Conservation (phyloP, 208 protist genomes). For the Trypanosoma rangeli region DNA sequence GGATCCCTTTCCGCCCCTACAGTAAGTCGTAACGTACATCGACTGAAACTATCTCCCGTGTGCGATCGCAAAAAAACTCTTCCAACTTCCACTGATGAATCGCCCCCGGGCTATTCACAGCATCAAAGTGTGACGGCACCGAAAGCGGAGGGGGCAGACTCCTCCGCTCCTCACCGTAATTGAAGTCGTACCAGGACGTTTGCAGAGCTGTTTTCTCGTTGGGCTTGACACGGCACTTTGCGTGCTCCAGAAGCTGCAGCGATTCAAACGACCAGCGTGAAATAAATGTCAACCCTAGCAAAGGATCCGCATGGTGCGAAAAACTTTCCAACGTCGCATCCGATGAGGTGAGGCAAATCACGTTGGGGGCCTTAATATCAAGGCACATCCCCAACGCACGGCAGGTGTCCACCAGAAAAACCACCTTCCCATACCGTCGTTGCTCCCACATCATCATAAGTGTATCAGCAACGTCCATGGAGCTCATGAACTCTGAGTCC, state of each 20-base stretch:
- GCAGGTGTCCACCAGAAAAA: slow-evolving; percentile 97
- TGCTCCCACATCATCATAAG: slow-evolving; percentile 95
- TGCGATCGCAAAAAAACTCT: slow-evolving; percentile 66
- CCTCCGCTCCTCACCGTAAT: slow-evolving; percentile 44
- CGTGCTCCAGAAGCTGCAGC: slow-evolving; percentile 59
- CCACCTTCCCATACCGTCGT: slow-evolving; percentile 89
- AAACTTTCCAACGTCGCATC: slow-evolving; percentile 59
- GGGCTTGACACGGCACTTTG: slow-evolving; percentile 43
- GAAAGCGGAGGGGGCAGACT: slow-evolving; percentile 16
- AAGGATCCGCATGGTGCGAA: slow-evolving; percentile 69
- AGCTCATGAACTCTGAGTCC: slow-evolving; percentile 91
- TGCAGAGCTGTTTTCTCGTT: slow-evolving; percentile 39
- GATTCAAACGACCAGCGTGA: slow-evolving; percentile 93
- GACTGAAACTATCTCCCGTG: slow-evolving; percentile 21
- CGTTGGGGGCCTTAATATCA: slow-evolving; percentile 77
- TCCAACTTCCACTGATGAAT: slow-evolving; percentile 55
- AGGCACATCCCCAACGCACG: slow-evolving; percentile 92
- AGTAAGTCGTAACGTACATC: slow-evolving; percentile 53
- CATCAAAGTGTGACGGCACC: slow-evolving; percentile 51
- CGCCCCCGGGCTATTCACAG: slow-evolving; percentile 53
- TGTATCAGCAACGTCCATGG: slow-evolving; percentile 92
- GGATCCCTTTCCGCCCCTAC: slow-evolving; percentile 14
- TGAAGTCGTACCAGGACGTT: slow-evolving; percentile 64
- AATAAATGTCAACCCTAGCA: slow-evolving; percentile 81
- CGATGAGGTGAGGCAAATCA: slow-evolving; percentile 72